phyloP scores from a whole-genome alignment of 768 basidiomycete genomes.

The Lactifluus hygrophoroides region DNA sequence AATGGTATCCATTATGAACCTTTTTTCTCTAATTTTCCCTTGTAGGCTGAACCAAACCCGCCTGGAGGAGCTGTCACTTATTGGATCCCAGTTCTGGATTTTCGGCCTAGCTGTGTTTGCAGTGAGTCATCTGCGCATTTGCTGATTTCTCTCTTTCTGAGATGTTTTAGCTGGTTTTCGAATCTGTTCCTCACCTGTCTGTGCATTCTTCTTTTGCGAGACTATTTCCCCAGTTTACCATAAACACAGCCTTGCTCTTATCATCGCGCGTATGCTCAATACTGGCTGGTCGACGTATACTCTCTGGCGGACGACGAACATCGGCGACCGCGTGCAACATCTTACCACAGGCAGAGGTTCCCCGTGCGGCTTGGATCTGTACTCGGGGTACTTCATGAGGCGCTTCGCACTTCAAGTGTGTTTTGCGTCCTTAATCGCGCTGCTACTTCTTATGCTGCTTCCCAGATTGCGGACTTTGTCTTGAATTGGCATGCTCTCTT shows the following conservation, averaged over 20 bases:
- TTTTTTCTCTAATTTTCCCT: neutral
- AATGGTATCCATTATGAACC: too few species aligned
- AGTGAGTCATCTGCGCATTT: neutral
- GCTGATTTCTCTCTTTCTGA: neutral
- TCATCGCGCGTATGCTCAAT: conserved; percentile 38
- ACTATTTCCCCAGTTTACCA: neutral
- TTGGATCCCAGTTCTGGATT: conserved; percentile 20
- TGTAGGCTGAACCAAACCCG: conserved; percentile 8
- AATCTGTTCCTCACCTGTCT: conserved; percentile 49
- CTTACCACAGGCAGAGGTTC: conserved; percentile 34
- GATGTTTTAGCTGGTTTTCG: conserved; percentile 31
- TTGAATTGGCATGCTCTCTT: conserved; percentile 37
- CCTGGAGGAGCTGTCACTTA: conserved; percentile 15
- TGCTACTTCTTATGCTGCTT: neutral
- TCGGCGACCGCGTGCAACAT: conserved; percentile 29
- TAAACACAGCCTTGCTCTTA: conserved; percentile 37
- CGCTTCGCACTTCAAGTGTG: conserved; percentile 38
- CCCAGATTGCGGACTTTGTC: conserved; percentile 42
- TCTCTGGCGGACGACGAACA: conserved; percentile 37
- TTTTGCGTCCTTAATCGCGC: neutral
- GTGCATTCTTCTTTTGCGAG: conserved; percentile 12
- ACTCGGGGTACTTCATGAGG: conserved; percentile 35
- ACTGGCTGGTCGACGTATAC: conserved; percentile 46
- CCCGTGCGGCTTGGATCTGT: conserved; percentile 43
- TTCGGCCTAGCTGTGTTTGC: conserved; percentile 20